Evolutionary conservation across 176 grass and related monocot genomes (phyloP), one percentile per base, ranked within the genome.

Genomic region (Zizania latifolia): DNA sequence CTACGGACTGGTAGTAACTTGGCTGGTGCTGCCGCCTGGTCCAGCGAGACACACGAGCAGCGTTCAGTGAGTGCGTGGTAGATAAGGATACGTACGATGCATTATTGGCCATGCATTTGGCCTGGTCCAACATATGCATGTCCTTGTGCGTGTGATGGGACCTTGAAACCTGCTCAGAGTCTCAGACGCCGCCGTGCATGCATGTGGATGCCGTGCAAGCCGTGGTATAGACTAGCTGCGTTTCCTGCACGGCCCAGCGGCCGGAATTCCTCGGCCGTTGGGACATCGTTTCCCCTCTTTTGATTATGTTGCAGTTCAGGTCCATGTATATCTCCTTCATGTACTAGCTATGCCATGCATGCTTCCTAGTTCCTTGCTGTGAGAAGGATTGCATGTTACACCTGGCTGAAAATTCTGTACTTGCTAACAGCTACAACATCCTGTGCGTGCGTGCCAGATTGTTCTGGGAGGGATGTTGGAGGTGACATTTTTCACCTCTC

Each of bases 221-320:
- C n/a, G n/a, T n/a, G n/a, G n/a, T n/a, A 1, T 9, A 19, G 33
- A n/a, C n/a, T n/a, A n/a, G 34, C 2, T 64, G 46, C 71, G 36
- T 82, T 44, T 24, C 46, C 71, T 46, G 71, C 72, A 59, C 39
- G 31, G 81, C 31, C 40, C 39, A 77, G 77, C 82, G 8, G 63
- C 65, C 74, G 12, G 34, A 16, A 63, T n/a, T n/a, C n/a, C 66
- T 50, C 56, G 66, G 82, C 82, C 44, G 82, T 84, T 84, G 66
- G 74, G 82, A 78, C 72, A 28, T 72, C 33, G 4, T 57, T 72
- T 32, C 82, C 82, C 35, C 28, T 84, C 75, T 64, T 55, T n/a
- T n/a, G n/a, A n/a, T n/a, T 56, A 71, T 17, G 29, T 30, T 62
- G 31, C 37, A 44, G 57, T 8, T 15, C 2, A 39, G 21, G 21